Percentiles rank a stretch among this genome's conserved stretches.
phyloP scores from a whole-genome alignment of 169 alveolate genomes.

The Cryptosporidium felis region DNA sequence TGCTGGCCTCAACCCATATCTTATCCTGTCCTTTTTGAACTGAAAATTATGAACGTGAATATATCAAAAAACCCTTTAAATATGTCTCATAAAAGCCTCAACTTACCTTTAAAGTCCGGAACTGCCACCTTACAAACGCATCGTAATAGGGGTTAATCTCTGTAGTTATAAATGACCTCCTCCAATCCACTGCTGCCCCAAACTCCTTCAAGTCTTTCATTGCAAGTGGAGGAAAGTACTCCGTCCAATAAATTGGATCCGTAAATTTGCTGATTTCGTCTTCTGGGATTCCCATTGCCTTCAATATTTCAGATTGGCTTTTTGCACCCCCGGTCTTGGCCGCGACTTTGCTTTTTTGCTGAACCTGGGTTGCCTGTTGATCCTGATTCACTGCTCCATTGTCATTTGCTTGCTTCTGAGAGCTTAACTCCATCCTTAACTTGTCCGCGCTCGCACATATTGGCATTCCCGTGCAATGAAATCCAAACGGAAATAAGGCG shows the following conservation, averaged over 20 bases:
- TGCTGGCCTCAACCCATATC: constrained; percentile 65
- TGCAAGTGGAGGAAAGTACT: constrained; percentile 96
- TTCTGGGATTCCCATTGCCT: constrained; percentile 91
- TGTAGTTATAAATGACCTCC: constrained; percentile 98
- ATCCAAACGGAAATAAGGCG: constrained; percentile 96
- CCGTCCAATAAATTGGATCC: constrained; percentile 96
- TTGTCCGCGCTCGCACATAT: constrained; percentile 96
- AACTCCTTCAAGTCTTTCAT: constrained; percentile 87
- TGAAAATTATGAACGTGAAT: background rate
- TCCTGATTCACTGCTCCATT: constrained; percentile 48
- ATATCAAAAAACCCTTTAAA: background rate
- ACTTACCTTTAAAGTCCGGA: constrained; percentile 88
- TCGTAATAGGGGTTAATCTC: constrained; percentile 97
- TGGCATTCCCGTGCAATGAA: constrained; percentile 99
- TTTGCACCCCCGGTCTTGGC: constrained; percentile 86
- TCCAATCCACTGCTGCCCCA: constrained; percentile 94
- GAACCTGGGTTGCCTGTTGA: constrained; percentile 12
- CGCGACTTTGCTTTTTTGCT: constrained; percentile 84
- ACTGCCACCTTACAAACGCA: constrained; percentile 97
- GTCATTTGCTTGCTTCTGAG: background rate
- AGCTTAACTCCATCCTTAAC: constrained; percentile 84
- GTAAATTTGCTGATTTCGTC: constrained; percentile 93
- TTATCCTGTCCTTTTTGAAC: constrained; percentile 42
- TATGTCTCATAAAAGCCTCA: background rate
- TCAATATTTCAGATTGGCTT: constrained; percentile 90